Conservation (phyloP, 139 green algal genomes). For the Chlamydomonas sp. region DNA sequence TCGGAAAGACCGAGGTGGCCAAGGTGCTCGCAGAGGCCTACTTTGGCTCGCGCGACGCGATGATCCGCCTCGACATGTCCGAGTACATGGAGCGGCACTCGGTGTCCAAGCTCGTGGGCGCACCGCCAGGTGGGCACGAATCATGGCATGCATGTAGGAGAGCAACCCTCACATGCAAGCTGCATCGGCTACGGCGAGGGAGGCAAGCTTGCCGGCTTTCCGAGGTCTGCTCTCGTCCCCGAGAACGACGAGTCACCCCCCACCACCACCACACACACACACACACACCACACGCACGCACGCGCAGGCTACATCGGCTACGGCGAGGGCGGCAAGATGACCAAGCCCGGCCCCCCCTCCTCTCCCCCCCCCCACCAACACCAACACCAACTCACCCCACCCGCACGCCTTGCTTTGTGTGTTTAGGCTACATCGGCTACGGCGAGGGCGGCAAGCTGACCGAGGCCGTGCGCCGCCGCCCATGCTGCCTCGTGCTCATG, state of each 20-base stretch:
- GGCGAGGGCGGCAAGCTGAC: conserved; percentile 97
- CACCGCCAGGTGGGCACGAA: conserved; percentile 59
- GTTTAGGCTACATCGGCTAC: conserved; percentile 85
- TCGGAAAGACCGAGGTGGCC: conserved; percentile 98
- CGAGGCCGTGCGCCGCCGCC: conserved; percentile 76
- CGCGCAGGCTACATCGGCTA: conserved; percentile 85
- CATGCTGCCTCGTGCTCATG: conserved; percentile 84
- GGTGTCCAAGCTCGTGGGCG: conserved; percentile 78
- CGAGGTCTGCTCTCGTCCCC: background rate
- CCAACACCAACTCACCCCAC: background rate
- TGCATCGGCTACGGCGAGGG: conserved; percentile 97
- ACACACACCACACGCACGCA: background rate
- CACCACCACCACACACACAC: background rate
- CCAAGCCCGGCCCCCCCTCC: conserved; percentile 71
- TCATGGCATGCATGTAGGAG: background rate
- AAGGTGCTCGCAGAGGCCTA: conserved; percentile 81
- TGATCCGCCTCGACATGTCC: conserved; percentile 94
- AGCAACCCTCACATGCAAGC: conserved; percentile 32
- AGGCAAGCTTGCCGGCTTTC: conserved; percentile 83
- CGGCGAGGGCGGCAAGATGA: conserved; percentile 96
- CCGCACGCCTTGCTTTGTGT: no score
- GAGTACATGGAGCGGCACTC: conserved; percentile 96
- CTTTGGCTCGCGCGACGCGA: conserved; percentile 57
- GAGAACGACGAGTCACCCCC: background rate
- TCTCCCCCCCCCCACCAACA: background rate